Base-by-base conservation (phyloP, 805 yeast species). In the Candida insectalens region DNA sequence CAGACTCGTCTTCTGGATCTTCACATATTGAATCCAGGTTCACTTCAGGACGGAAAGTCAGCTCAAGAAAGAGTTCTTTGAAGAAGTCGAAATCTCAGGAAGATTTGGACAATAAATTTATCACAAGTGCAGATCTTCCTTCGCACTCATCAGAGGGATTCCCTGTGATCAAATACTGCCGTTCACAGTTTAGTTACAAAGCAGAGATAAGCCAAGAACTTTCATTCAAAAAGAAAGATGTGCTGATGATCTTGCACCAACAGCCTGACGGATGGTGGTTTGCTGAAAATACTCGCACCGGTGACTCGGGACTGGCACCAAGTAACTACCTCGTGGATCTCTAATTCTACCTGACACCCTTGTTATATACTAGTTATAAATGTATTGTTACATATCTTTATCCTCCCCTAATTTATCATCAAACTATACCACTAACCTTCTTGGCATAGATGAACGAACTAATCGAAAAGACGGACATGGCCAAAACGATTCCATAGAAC, bases 241-340 rank as follows among this genome's bases (percentile, higher is more conserved):
- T 66, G 3, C 49, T 77, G 31, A 55, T 72, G 36, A 69, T 77
- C 3, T 45, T 74, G 13, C 65, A 63, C 29, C 69, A 62, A 63
- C 82, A 76, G 49, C 77, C 75, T 16, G 84, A 77, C 43, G 82
- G 82, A 1, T 77, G 84, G 84, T 77, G 84, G 84, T 76, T 71
- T 44, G 75, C 74, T 21, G 84, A 77, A 44, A 71, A 73, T 15
- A 37, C 65, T 22, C 61, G 62, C 23, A 54, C 62, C 8, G 60
- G 60, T 2, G 58, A 56, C 21, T 51, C 65, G 12, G 84, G 84
- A 2, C 60, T 76, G 22, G 83, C 80, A 3, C 83, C 84, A 25
- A 70, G 79, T 45, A 77, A 77, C 45, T 77, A 67, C 39, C 44
- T 67, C 29, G 57, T 40, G n/a, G 57, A 53, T 20, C 36, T 59